Evolutionary conservation across 495 filamentous ascomycete genomes (phyloP), one percentile per base, ranked within the genome.

Genomic region (Podospora pseudoanserina): DNA sequence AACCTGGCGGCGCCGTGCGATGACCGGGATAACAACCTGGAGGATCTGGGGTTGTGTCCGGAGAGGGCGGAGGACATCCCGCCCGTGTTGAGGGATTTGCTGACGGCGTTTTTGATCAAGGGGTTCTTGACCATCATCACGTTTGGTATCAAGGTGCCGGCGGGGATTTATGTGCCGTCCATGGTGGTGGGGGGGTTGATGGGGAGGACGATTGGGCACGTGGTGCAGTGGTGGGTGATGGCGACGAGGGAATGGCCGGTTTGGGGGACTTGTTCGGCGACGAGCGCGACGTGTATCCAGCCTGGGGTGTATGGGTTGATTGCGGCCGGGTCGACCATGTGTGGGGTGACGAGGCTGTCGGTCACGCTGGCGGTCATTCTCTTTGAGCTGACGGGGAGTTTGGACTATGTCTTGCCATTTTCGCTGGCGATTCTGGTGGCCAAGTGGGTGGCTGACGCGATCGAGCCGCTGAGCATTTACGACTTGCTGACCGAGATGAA

Each of bases 141-240:
- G 0, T 97, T 97, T 75, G 93, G 93, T 1, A 92, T 96, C 74
- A 99, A 99, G 79, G 89, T 97, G 2, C 95, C 95, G 11, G 92
- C 93, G 2, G 95, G 95, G 39, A 97, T 99, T 68, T 99, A 98
- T 72, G 94, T 99, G 0, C 95, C 95, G 4, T 96, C 92, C 71
- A 99, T 99, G 95, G 95, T 99, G 39, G 92, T 97, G 60, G 95
- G 95, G 67, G 95, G 95, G 75, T 82, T 99, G 55, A 89, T 96
- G 83, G 95, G 95, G 39, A 90, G 95, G 3, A 87, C 93, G 18
- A 88, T 97, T 63, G 95, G 95, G 1, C 93, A 97, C 74, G 71
- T 87, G 11, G 90, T 96, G 0, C 95, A 99, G 75, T 95, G 92
- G 78, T 76, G 91, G 58, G 91, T 91, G 15, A 81, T 92, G 62